Evolutionary conservation across 257 asterid genomes (phyloP).

Genomic region (Haberlea rhodopensis): DNA sequence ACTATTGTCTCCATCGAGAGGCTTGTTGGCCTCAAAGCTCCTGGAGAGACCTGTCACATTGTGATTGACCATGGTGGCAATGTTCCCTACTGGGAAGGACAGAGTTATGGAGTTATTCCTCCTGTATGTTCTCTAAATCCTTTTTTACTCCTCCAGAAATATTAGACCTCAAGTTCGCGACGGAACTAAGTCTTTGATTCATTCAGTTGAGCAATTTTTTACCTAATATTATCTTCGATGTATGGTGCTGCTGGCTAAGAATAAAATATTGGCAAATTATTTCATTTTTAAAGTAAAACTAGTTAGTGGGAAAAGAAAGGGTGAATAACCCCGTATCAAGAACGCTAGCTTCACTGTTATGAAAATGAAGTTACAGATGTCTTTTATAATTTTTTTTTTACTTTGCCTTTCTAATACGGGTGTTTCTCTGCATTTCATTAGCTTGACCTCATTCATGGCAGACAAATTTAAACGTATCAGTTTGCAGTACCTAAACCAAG

Average conservation of each 20-base stretch:
- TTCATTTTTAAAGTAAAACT: not conserved
- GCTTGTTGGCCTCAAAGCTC: conserved; percentile 91
- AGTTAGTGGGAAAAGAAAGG: conserved; percentile 2
- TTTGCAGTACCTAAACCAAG: not conserved
- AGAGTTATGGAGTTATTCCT: conserved; percentile 89
- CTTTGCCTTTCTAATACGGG: not conserved
- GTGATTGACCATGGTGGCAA: conserved; percentile 92
- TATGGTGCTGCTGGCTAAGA: not conserved
- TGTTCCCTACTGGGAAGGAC: conserved; percentile 98
- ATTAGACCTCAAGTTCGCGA: not conserved
- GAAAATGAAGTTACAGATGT: not conserved
- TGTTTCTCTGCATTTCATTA: conserved; percentile 1
- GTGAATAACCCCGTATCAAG: not conserved
- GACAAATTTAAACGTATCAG: not conserved
- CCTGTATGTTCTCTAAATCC: conserved; percentile 55
- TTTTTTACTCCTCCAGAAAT: not conserved
- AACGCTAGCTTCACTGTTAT: not conserved
- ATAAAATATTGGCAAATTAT: not conserved
- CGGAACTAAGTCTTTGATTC: not conserved
- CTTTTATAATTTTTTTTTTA: not conserved
- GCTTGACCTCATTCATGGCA: not conserved
- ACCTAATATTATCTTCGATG: not conserved
- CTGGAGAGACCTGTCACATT: conserved; percentile 95
- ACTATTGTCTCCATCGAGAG: conserved; percentile 83
- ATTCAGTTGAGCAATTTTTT: conserved; percentile 3